These are phyloP conservation scores for Plantago coronopus DNA, from an alignment of 305 asterid genomes.

Conservation along the genomic window DNA sequence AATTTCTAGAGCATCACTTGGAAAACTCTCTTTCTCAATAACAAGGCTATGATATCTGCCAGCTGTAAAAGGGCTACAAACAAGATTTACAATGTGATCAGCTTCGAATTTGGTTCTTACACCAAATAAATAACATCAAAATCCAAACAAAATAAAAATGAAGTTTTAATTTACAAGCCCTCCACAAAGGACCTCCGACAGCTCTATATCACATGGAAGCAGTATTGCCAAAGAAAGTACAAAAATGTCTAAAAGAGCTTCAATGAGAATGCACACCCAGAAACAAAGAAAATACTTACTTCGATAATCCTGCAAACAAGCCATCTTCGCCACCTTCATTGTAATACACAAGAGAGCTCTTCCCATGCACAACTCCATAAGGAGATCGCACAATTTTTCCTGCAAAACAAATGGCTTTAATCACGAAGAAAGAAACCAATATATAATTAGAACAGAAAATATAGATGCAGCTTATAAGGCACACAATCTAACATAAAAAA, in stretches of 20 bases:
- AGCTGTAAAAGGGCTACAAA: conserved; percentile 81
- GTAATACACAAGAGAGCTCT: conserved; percentile 82
- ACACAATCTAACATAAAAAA: no score
- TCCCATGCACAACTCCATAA: conserved; percentile 87
- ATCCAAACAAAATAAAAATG: background rate
- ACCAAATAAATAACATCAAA: background rate
- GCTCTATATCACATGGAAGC: conserved; percentile 1
- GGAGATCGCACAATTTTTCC: conserved; percentile 89
- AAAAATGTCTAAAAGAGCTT: conserved; percentile 13
- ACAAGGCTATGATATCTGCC: conserved; percentile 97
- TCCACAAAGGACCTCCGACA: conserved; percentile 15
- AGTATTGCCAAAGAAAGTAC: background rate
- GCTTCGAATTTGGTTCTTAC: no score
- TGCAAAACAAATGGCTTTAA: conserved; percentile 30
- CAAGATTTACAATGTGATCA: conserved; percentile 3
- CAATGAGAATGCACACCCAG: background rate
- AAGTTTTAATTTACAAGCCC: background rate
- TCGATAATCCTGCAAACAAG: conserved; percentile 75
- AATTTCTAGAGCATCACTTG: conserved; percentile 66
- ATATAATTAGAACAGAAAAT: background rate
- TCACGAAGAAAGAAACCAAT: background rate
- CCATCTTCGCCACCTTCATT: conserved; percentile 87
- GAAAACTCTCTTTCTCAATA: conserved; percentile 76
- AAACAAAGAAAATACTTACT: conserved; percentile 40
- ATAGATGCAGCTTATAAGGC: no score